phyloP scores from a whole-genome alignment of 2,329 filamentous ascomycete species.

The Diaporthe sp. region DNA sequence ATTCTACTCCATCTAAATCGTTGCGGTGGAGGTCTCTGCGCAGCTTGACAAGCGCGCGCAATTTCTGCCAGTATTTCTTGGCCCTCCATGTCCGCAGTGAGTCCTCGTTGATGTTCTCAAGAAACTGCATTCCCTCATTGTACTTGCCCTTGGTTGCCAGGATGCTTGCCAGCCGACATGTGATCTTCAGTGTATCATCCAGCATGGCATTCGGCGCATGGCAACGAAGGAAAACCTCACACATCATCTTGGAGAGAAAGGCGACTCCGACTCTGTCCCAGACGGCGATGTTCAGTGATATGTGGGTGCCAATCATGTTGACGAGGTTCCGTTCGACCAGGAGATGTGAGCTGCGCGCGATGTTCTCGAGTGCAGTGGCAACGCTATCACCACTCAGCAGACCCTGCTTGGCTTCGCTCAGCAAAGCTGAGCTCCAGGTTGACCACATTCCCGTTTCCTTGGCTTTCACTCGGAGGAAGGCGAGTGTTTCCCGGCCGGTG shows the following conservation, averaged over 20 bases:
- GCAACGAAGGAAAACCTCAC: slow-evolving; percentile 82
- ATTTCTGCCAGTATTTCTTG: slow-evolving; percentile 79
- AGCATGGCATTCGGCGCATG: slow-evolving; percentile 71
- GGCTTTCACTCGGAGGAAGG: slow-evolving; percentile 87
- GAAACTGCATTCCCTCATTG: slow-evolving; percentile 72
- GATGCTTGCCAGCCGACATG: slow-evolving; percentile 77
- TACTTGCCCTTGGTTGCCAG: slow-evolving; percentile 78
- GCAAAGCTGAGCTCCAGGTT: slow-evolving; percentile 83
- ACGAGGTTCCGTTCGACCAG: slow-evolving; percentile 83
- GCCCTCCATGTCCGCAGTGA: slow-evolving; percentile 80
- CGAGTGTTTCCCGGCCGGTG: slow-evolving; percentile 83
- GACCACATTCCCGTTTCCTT: slow-evolving; percentile 90
- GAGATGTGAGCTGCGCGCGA: slow-evolving; percentile 86
- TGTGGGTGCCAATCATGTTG: slow-evolving; percentile 79
- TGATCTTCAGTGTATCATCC: slow-evolving; percentile 84
- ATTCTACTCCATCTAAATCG: slow-evolving; percentile 65
- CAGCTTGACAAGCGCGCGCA: slow-evolving; percentile 75
- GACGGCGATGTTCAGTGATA: slow-evolving; percentile 78
- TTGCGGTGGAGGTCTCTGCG: slow-evolving; percentile 71
- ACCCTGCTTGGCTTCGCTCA: slow-evolving; percentile 87
- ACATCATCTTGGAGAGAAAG: slow-evolving; percentile 69
- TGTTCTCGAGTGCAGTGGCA: slow-evolving; percentile 77
- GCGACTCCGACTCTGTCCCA: slow-evolving; percentile 81
- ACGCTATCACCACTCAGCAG: slow-evolving; percentile 79
- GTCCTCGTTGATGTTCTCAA: slow-evolving; percentile 61